Base-by-base conservation (phyloP, 1,284 basidiomycete species). In the Leccinum insigne region DNA sequence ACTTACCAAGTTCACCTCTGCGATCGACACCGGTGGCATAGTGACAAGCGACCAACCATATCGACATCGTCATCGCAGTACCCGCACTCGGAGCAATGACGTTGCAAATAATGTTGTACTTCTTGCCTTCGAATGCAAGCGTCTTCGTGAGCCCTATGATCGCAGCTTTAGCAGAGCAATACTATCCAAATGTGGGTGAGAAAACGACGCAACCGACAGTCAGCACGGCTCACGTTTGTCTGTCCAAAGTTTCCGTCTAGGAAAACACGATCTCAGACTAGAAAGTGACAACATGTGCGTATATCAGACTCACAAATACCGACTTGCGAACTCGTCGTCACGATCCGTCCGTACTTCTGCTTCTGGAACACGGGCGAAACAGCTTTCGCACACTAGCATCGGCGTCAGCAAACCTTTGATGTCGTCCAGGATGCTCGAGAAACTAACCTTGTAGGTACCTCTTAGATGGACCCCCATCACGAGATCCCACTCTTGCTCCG, bases 281-380 rank as follows among this genome's bases (percentile, higher is more conserved):
- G 60, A 7, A 11, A 59, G 32, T 13, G 63, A 14, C 26, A 18
- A 52, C n/a, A 63, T 58, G 49, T 38, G 29, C 18, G 18, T 32
- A 47, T 58, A 10, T 49, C 13, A 10, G 8, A 83, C 92, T 75
- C 72, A 94, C 92, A 96, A 67, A 98, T 90, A 68, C 96, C 97
- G 64, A 96, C 95, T 76, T 92, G 90, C 5, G 96, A 99, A 66
- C 91, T 89, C 32, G 96, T 99, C 63, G 94, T 98, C 65, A 99
- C 86, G 74, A 99, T 97, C 65, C 98, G 90, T 40, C 98, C 97
- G 77, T 92, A 99, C 80, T 96, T 96, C 77, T 99, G 98, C 81
- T 97, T 93, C 79, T 93, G 91, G 86, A 99, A 98, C 75, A 95
- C 84, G 4, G 97, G 96, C 98, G 96, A 99, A 44, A 95, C 93